Conservation (phyloP, 352 stramenopile species). For the Pythium rishiriense region DNA sequence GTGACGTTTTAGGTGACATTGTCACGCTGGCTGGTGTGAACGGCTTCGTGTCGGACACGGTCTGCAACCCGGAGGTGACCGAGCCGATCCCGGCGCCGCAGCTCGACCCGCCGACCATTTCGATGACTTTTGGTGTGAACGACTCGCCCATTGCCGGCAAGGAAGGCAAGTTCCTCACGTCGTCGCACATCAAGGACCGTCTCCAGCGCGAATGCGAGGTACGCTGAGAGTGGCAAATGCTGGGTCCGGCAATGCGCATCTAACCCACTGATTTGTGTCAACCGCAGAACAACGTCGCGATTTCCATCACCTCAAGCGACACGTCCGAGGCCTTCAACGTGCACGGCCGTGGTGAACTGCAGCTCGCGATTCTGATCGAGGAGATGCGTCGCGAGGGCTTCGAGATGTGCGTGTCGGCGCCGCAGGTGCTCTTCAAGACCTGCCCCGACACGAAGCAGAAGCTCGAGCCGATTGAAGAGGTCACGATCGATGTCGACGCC, state of each 20-base stretch:
- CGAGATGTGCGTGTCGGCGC: conserved; percentile 97
- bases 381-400: conserved; percentile 98
- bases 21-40: conserved; percentile 96
- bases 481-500: conserved; percentile 96
- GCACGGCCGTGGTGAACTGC: conserved; percentile 95
- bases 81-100: conserved; percentile 92
- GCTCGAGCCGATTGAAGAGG: conserved; percentile 90
- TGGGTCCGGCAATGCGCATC: too few species aligned
- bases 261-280: background rate
- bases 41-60: conserved; percentile 89
- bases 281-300: conserved; percentile 96
- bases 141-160: conserved; percentile 94
- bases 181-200: conserved; percentile 92
- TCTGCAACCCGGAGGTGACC: conserved; percentile 69
- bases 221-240: conserved; percentile 1
- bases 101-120: conserved; percentile 96
- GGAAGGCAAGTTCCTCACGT: conserved; percentile 98
- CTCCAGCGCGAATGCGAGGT: conserved; percentile 93
- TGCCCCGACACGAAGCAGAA: conserved; percentile 86
- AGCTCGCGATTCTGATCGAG: conserved; percentile 98
- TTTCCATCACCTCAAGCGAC: conserved; percentile 88
- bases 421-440: conserved; percentile 93
- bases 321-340: conserved; percentile 94
- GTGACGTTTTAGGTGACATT: conserved; percentile 89
- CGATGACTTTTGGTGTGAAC: conserved; percentile 98